phyloP scores from a whole-genome alignment of 352 stramenopile genomes.

The Pythium chondricola region DNA sequence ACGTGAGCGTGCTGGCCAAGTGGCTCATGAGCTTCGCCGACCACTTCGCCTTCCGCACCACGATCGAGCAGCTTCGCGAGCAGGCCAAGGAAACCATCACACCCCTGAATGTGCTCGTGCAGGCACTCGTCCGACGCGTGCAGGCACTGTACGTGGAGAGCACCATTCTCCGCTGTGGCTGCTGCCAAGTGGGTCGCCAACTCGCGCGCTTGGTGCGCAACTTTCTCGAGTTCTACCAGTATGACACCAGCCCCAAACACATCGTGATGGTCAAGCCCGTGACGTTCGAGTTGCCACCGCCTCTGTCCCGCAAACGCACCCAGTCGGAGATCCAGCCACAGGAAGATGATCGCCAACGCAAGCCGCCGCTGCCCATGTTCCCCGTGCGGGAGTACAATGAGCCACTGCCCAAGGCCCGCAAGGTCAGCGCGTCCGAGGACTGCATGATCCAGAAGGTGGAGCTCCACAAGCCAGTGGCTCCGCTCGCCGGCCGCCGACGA shows the following conservation, averaged over 20 bases:
- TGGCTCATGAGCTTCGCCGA: constrained; percentile 74
- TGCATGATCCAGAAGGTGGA: constrained; percentile 30
- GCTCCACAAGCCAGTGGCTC: constrained; percentile 18
- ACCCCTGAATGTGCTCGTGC: constrained; percentile 66
- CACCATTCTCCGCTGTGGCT: constrained; percentile 44
- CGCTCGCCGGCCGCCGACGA: constrained; percentile 42
- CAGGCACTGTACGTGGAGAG: constrained; percentile 52
- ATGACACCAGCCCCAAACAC: constrained; percentile 4
- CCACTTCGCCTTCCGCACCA: constrained; percentile 63
- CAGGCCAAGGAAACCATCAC: constrained; percentile 71
- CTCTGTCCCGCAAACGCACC: constrained; percentile 39
- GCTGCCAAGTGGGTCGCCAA: constrained; percentile 40
- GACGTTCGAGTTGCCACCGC: constrained; percentile 9
- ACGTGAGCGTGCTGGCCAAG: constrained; percentile 49
- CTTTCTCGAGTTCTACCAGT: constrained; percentile 48
- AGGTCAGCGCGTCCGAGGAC: constrained; percentile 35
- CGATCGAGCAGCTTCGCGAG: constrained; percentile 45
- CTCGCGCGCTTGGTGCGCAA: constrained; percentile 56
- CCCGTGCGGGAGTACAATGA: constrained; percentile 8
- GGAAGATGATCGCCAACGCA: constrained; percentile 17
- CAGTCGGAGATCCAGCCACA: constrained; percentile 48
- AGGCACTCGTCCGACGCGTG: constrained; percentile 61
- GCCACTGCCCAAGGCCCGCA: constrained; percentile 39
- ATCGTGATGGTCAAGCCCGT: constrained; percentile 1
- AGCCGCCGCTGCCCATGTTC: constrained; percentile 21